Conservation (phyloP, 306 rosid genomes). For the Abrus pulchellus region DNA sequence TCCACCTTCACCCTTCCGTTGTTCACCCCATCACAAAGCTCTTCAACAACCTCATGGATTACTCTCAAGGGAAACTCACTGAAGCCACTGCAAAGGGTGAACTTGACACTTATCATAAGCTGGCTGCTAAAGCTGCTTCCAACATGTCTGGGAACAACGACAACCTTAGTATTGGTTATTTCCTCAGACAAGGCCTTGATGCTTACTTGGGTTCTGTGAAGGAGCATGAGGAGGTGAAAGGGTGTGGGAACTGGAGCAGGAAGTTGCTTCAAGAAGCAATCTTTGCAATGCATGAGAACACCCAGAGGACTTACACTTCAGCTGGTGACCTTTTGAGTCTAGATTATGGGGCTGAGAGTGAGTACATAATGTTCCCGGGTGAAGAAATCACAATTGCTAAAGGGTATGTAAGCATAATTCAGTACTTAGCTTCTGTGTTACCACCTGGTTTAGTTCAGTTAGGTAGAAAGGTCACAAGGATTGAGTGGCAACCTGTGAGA, state of each 20-base stretch:
- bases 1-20: slow-evolving; percentile 54
- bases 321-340: slow-evolving; percentile 76
- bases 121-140: slow-evolving; percentile 60
- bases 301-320: slow-evolving; percentile 87
- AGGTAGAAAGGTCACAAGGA: slow-evolving; percentile 65
- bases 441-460: slow-evolving; percentile 82
- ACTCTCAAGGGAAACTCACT: slow-evolving; percentile 64
- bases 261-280: slow-evolving; percentile 72
- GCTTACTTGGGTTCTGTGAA: slow-evolving; percentile 61
- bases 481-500: slow-evolving; percentile 68
- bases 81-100: slow-evolving; percentile 42
- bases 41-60: slow-evolving; percentile 79
- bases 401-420: slow-evolving; percentile 80
- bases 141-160: slow-evolving; percentile 15
- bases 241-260: slow-evolving; percentile 70
- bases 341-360: slow-evolving; percentile 85
- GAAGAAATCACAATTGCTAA: slow-evolving; percentile 89
- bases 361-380: slow-evolving; percentile 87
- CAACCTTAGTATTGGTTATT: slow-evolving; percentile 75
- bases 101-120: slow-evolving; percentile 35
- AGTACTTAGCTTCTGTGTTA: slow-evolving; percentile 74
- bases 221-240: slow-evolving; percentile 57
- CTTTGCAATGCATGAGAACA: slow-evolving; percentile 82
- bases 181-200: slow-evolving; percentile 72
- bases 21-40: slow-evolving; percentile 74